Percentiles rank a stretch among this genome's conserved stretches.
phyloP scores from a whole-genome alignment of 176 grass and related monocot species.

The Oryza meyeriana region DNA sequence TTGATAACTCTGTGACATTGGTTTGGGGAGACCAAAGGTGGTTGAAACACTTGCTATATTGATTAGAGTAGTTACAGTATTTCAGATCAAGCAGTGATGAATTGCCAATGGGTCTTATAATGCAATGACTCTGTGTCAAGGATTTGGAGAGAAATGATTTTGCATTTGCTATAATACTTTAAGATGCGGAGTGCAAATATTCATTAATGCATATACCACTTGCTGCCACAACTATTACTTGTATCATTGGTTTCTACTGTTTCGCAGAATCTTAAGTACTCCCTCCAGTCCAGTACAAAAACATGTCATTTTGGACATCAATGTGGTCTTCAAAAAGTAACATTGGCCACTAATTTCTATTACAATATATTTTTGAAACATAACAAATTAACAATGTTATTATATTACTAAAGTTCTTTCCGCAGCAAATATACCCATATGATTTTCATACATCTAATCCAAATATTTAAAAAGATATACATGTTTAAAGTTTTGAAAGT shows the following conservation, averaged over 20 bases:
- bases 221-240: conserved; percentile 13
- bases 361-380: background rate
- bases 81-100: conserved; percentile 2
- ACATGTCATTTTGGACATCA: background rate
- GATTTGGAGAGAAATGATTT: conserved; percentile 3
- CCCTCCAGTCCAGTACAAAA: background rate
- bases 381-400: background rate
- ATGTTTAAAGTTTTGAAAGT: background rate
- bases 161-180: conserved; percentile 12
- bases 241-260: conserved; percentile 6
- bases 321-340: background rate
- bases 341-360: background rate
- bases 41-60: background rate
- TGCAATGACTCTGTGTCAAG: background rate
- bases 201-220: background rate
- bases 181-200: conserved; percentile 1
- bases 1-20: background rate
- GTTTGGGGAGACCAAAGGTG: background rate
- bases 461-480: background rate
- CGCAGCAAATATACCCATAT: background rate
- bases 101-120: background rate
- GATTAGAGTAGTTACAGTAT: conserved; percentile 2
- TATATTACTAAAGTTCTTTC: background rate
- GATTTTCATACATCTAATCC: background rate
- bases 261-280: background rate